phyloP scores from a whole-genome alignment of 805 yeast species.

The Candida easanensis region DNA sequence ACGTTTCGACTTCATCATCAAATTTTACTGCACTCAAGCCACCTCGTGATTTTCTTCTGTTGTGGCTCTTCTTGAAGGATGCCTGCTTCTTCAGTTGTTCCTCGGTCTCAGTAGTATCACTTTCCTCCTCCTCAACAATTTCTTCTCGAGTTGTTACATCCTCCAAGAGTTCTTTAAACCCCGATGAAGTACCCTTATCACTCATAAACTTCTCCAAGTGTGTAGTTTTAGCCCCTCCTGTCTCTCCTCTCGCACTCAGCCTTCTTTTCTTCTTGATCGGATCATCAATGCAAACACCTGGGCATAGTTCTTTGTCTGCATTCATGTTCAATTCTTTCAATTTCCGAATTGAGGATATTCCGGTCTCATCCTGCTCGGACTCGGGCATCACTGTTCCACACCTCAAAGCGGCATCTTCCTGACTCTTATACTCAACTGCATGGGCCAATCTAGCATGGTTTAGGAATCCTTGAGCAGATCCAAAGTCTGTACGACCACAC shows the following conservation, averaged over 20 bases:
- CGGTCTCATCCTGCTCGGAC: conserved; percentile 56
- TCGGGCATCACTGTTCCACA: conserved; percentile 58
- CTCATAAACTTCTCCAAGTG: conserved; percentile 18
- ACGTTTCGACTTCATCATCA: conserved; percentile 18
- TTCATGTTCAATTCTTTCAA: conserved; percentile 37
- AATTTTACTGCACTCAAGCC: conserved; percentile 26
- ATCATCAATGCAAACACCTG: conserved; percentile 21
- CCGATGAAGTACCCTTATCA: conserved; percentile 6
- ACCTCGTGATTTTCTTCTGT: conserved; percentile 28
- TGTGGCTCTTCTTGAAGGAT: conserved; percentile 20
- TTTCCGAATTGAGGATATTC: conserved; percentile 35
- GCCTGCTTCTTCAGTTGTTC: conserved; percentile 7
- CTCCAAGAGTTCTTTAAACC: conserved; percentile 21
- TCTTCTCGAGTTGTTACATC: conserved; percentile 24
- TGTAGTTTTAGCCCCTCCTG: neutral
- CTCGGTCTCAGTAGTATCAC: conserved; percentile 6
- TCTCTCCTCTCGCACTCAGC: conserved; percentile 5
- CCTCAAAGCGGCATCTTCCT: conserved; percentile 68
- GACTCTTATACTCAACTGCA: conserved; percentile 64
- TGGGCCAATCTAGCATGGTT: conserved; percentile 78
- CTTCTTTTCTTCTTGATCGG: conserved; percentile 20
- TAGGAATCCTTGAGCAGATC: conserved; percentile 77
- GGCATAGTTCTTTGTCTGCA: conserved; percentile 38
- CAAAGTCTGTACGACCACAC: conserved; percentile 67
- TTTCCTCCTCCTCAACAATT: conserved; percentile 15